A percentile compares a stretch with the other conserved stretches of the same genome.
Conservation (phyloP, 2,329 filamentous ascomycete species). For the Huntiella savannae region DNA sequence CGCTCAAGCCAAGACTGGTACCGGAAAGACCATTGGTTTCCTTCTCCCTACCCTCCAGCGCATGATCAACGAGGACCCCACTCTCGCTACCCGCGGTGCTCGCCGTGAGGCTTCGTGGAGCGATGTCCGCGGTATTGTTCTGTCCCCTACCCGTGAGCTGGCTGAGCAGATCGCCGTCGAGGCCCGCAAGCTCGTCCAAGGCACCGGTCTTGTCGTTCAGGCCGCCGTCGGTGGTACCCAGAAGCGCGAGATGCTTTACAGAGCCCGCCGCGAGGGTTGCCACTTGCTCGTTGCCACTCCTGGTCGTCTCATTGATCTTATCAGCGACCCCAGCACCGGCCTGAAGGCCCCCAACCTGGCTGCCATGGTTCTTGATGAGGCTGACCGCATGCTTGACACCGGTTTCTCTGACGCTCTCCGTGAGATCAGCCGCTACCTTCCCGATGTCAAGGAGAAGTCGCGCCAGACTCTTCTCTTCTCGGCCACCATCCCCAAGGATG, state of each 20-base stretch:
- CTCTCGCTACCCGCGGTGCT: constrained; percentile 30
- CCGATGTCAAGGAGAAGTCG: constrained; percentile 39
- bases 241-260: constrained; percentile 47
- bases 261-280: constrained; percentile 58
- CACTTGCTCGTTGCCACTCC: constrained; percentile 83
- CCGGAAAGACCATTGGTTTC: constrained; percentile 91
- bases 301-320: constrained; percentile 66
- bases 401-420: constrained; percentile 52
- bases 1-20: constrained; percentile 91
- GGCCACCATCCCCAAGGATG: constrained; percentile 71
- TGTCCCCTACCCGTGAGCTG: constrained; percentile 66
- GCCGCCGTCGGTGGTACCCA: constrained; percentile 83
- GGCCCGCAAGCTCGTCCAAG: constrained; percentile 44
- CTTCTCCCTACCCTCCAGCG: constrained; percentile 69
- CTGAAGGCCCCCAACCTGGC: constrained; percentile 64
- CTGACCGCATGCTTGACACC: constrained; percentile 95
- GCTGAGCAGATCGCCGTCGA: constrained; percentile 67
- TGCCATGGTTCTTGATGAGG: constrained; percentile 89
- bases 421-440: constrained; percentile 42
- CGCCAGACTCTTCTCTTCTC: constrained; percentile 92
- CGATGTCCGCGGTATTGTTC: constrained; percentile 50
- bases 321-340: constrained; percentile 43
- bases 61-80: constrained; percentile 46
- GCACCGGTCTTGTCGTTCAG: constrained; percentile 48
- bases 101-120: constrained; percentile 23